These are phyloP conservation scores for Sporothrix dimorphospora DNA, from an alignment of 2,329 filamentous ascomycete species.

Conservation along the genomic window DNA sequence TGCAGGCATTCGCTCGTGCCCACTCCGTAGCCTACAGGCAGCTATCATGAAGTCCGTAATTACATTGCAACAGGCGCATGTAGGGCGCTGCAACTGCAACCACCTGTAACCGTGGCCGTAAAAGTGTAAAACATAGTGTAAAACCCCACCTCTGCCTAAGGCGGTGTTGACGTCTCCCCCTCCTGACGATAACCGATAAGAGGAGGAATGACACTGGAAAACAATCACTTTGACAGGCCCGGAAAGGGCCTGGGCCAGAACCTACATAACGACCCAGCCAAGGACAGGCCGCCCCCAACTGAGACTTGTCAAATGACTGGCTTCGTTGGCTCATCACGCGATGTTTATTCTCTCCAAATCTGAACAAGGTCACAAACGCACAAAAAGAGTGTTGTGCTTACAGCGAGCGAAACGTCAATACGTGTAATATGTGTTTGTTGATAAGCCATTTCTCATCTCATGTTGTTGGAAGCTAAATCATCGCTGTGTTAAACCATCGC, in stretches of 20 bases:
- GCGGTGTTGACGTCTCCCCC: background rate
- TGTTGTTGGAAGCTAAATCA: background rate
- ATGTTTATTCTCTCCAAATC: background rate
- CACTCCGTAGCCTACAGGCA: background rate
- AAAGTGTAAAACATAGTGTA: background rate
- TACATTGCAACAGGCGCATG: background rate
- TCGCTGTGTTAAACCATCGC: background rate
- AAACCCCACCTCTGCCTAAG: constrained; percentile 10
- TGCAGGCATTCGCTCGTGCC: background rate
- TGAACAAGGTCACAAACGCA: background rate
- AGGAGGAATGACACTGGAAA: background rate
- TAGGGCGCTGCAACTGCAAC: background rate
- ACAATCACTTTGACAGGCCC: background rate
- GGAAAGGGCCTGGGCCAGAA: too few species aligned
- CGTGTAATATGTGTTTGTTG: too few species aligned
- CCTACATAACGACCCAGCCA: background rate
- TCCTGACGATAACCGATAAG: constrained; percentile 19
- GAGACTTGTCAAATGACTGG: constrained; percentile 14
- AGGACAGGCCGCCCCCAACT: background rate
- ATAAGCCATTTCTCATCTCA: background rate
- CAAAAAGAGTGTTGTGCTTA: background rate
- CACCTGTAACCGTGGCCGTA: background rate
- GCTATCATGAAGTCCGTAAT: too few species aligned
- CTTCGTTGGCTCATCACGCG: constrained; percentile 5
- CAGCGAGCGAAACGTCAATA: background rate